Conservation (phyloP, 2,329 filamentous ascomycete species). For the Sordariomycetes sp. region DNA sequence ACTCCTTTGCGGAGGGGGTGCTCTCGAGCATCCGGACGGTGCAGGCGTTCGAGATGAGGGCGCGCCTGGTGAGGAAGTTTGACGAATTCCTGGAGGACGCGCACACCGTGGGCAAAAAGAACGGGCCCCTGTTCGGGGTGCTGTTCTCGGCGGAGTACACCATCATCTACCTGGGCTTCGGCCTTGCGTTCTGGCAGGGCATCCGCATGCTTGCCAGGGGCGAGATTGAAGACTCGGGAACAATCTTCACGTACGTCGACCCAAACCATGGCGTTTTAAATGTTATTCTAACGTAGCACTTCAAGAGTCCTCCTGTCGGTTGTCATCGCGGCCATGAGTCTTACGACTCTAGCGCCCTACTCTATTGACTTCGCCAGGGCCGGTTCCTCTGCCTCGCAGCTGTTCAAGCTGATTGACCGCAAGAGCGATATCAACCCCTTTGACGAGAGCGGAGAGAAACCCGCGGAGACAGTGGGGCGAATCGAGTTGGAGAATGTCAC, state of each 20-base stretch:
- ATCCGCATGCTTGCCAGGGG: conserved; percentile 31
- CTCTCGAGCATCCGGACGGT: conserved; percentile 37
- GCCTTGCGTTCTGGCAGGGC: conserved; percentile 40
- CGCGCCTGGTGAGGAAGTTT: conserved; percentile 29
- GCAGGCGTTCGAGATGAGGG: conserved; percentile 38
- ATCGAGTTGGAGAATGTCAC: conserved; percentile 36
- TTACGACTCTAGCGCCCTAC: conserved; percentile 37
- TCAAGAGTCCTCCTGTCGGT: conserved; percentile 34
- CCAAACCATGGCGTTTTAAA: background rate
- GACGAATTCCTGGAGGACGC: conserved; percentile 29
- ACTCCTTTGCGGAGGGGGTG: conserved; percentile 38
- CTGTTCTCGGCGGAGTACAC: conserved; percentile 35
- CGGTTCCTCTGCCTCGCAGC: conserved; percentile 30
- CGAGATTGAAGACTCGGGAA: conserved; percentile 31
- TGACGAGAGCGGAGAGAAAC: conserved; percentile 21
- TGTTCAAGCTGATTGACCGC: conserved; percentile 37
- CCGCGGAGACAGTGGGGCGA: conserved; percentile 20
- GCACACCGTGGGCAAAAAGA: conserved; percentile 25
- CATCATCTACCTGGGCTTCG: conserved; percentile 34
- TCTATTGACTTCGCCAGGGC: conserved; percentile 33
- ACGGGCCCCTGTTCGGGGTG: conserved; percentile 29
- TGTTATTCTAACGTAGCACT: background rate
- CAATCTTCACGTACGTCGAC: conserved; percentile 28
- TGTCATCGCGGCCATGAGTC: conserved; percentile 30
- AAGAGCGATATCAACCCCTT: conserved; percentile 30